Evolutionary conservation across 352 stramenopile species (phyloP).

Genomic region (Pythium rishiriense): DNA sequence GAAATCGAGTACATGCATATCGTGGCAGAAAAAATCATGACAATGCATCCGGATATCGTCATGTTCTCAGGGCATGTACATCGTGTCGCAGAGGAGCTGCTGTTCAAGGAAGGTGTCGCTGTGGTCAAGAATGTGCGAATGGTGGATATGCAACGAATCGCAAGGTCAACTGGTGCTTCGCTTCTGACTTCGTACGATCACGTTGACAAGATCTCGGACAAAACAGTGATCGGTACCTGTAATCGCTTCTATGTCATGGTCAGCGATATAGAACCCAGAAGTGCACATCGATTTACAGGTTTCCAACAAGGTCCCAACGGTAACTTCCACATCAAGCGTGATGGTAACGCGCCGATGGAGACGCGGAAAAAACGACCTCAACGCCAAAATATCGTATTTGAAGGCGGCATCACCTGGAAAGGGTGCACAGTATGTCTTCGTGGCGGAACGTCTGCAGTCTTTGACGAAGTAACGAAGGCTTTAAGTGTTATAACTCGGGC

Average conservation of each 20-base stretch:
- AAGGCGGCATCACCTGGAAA: conserved; percentile 69
- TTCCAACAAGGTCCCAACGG: conserved; percentile 40
- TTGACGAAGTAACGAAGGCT: conserved; percentile 69
- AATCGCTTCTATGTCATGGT: conserved; percentile 85
- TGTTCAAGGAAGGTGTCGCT: conserved; percentile 76
- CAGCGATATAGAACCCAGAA: conserved; percentile 77
- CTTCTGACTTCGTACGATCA: conserved; percentile 85
- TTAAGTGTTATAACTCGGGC: conserved; percentile 61
- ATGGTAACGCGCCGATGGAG: conserved; percentile 6
- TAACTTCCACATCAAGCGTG: conserved; percentile 19
- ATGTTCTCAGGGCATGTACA: conserved; percentile 86
- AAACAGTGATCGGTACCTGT: conserved; percentile 75
- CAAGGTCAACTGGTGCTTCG: conserved; percentile 71
- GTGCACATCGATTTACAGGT: conserved; percentile 46
- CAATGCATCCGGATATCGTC: conserved; percentile 80
- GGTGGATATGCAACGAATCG: conserved; percentile 78
- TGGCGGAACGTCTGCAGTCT: conserved; percentile 58
- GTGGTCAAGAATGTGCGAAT: conserved; percentile 86
- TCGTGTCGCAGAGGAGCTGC: conserved; percentile 77
- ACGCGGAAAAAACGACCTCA: conserved; percentile 58
- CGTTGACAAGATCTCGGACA: conserved; percentile 85
- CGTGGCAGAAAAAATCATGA: conserved; percentile 88
- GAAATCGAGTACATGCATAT: conserved; percentile 92
- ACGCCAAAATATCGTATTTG: conserved; percentile 85
- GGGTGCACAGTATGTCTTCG: conserved; percentile 84